These are phyloP conservation scores for Aureobasidium melanogenum DNA, from an alignment of 2,329 filamentous ascomycete species.

Conservation along the genomic window DNA sequence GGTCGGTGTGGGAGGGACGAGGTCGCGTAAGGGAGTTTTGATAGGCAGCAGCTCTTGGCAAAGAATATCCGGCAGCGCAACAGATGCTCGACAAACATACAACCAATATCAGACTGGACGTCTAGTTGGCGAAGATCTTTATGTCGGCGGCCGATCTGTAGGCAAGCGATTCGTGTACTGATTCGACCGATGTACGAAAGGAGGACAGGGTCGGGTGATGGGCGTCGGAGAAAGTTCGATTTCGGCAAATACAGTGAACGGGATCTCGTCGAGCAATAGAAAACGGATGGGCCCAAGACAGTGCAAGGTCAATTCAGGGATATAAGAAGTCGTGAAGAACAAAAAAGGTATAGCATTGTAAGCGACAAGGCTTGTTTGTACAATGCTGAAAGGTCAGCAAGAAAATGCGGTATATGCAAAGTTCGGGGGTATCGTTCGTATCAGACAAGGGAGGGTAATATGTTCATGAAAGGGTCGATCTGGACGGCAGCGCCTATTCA, in stretches of 20 bases:
- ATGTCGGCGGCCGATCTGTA: neutral
- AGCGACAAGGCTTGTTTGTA: neutral
- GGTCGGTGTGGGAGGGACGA: neutral
- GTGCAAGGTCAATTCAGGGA: neutral
- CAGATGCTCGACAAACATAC: neutral
- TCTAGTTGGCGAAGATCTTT: neutral
- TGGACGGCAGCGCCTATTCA: constrained; percentile 43
- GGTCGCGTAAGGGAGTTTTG: neutral
- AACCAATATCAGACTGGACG: neutral
- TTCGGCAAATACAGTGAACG: neutral
- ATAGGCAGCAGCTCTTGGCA: neutral
- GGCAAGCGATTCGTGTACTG: neutral
- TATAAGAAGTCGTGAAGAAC: neutral
- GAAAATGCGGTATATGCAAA: neutral
- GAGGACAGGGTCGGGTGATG: neutral
- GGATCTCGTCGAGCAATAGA: too few species aligned
- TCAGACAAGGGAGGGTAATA: neutral
- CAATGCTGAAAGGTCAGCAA: neutral
- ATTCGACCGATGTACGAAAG: neutral
- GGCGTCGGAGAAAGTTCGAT: neutral
- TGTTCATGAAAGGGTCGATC: neutral
- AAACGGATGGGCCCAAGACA: neutral
- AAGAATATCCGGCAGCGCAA: neutral
- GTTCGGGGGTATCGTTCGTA: constrained; percentile 3
- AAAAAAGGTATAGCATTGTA: neutral